Evolutionary conservation across 2,329 filamentous ascomycete genomes (phyloP).

Genomic region (Hypoxylon sp.): DNA sequence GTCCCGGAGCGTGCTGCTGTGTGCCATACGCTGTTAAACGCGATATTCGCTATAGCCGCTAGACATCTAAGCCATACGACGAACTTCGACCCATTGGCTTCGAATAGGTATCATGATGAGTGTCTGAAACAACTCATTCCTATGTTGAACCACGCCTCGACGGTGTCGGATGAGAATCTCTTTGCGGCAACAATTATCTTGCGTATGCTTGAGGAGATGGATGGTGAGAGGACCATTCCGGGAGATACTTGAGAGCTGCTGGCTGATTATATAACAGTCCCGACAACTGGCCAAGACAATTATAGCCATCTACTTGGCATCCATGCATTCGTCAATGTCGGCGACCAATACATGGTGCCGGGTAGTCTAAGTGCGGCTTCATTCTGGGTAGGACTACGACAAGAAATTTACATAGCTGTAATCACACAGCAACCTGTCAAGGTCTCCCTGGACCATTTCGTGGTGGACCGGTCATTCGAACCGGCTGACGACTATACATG

Average conservation of each 20-base stretch:
- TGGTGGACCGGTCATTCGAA: slow-evolving; percentile 66
- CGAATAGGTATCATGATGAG: slow-evolving; percentile 67
- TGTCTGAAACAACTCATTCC: slow-evolving; percentile 67
- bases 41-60: slow-evolving; percentile 70
- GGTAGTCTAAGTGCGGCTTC: slow-evolving; percentile 65
- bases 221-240: slow-evolving; percentile 49
- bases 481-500: slow-evolving; percentile 67
- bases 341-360: slow-evolving; percentile 58
- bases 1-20: slow-evolving; percentile 67
- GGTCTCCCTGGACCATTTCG: slow-evolving; percentile 65
- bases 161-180: slow-evolving; percentile 64
- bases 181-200: slow-evolving; percentile 68
- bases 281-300: slow-evolving; percentile 60
- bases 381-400: slow-evolving; percentile 71
- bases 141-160: slow-evolving; percentile 59
- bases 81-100: slow-evolving; percentile 64
- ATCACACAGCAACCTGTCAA: slow-evolving; percentile 63
- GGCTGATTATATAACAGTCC: slow-evolving; percentile 55
- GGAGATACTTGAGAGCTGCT: slow-evolving; percentile 30
- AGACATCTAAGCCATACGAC: slow-evolving; percentile 67
- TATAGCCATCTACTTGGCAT: slow-evolving; percentile 65
- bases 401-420: slow-evolving; percentile 72
- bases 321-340: slow-evolving; percentile 63
- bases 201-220: slow-evolving; percentile 65
- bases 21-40: slow-evolving; percentile 68